These are phyloP conservation scores for Allium sativum DNA, from an alignment of 106 monocot genomes.

Conservation along the genomic window DNA sequence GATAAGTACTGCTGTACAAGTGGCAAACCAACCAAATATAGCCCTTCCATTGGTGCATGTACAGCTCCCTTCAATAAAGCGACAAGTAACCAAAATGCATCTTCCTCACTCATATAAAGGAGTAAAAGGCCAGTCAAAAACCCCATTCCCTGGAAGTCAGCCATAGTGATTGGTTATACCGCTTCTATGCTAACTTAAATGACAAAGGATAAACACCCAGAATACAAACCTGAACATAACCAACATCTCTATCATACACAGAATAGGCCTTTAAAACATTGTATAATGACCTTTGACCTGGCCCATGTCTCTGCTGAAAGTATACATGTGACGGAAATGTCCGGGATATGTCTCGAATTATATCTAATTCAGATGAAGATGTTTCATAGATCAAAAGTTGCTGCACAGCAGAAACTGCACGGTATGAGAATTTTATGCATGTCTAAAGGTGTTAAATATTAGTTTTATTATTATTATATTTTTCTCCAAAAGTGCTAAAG, in stretches of 20 bases:
- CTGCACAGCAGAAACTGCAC: conserved; percentile 22
- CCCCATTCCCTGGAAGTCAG: conserved; percentile 85
- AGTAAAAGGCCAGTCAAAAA: conserved; percentile 85
- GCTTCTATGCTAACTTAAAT: conserved; percentile 2
- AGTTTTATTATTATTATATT: too few relatives aligned
- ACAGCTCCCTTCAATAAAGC: conserved; percentile 95
- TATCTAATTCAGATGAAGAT: conserved; percentile 91
- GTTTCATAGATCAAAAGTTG: conserved; percentile 97
- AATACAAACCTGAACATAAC: conserved; percentile 88
- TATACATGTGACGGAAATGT: conserved; percentile 97
- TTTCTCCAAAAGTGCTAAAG: too few relatives aligned
- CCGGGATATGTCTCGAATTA: conserved; percentile 94
- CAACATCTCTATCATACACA: conserved; percentile 94
- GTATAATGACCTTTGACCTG: conserved; percentile 92
- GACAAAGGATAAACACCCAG: neutral
- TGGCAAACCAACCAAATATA: conserved; percentile 95
- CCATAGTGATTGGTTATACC: neutral
- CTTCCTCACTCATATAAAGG: conserved; percentile 99
- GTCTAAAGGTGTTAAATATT: too few relatives aligned
- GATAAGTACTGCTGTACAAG: conserved; percentile 90
- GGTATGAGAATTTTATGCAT: too few relatives aligned
- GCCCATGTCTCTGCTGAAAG: conserved; percentile 96
- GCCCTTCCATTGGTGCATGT: conserved; percentile 96
- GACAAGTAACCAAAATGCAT: conserved; percentile 99
- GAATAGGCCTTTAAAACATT: conserved; percentile 98